Percentiles rank a stretch among this genome's conserved stretches.
These are phyloP conservation scores for Xylariales sp. DNA, from an alignment of 2,329 filamentous ascomycete genomes.

Conservation along the genomic window DNA sequence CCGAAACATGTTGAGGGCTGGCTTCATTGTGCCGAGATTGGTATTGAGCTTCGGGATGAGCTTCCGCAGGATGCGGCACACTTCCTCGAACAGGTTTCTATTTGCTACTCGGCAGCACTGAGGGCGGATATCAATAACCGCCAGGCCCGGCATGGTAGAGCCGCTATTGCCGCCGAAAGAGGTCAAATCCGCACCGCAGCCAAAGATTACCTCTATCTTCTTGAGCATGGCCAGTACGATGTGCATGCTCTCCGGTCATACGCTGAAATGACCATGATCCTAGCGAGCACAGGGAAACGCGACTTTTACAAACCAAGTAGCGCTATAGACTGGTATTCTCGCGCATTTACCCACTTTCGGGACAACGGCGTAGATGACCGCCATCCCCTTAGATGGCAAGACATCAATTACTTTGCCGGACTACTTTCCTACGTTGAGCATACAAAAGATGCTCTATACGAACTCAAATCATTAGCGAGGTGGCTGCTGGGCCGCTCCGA, in stretches of 20 bases:
- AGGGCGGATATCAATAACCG: slow-evolving; percentile 67
- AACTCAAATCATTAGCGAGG: slow-evolving; percentile 78
- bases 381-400: slow-evolving; percentile 74
- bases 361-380: slow-evolving; percentile 50
- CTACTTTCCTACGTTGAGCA: slow-evolving; percentile 75
- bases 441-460: slow-evolving; percentile 73
- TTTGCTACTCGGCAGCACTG: slow-evolving; percentile 70
- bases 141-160: slow-evolving; percentile 70
- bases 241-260: slow-evolving; percentile 66
- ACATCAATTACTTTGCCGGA: slow-evolving; percentile 87
- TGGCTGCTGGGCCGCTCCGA: slow-evolving; percentile 83
- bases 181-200: slow-evolving; percentile 66
- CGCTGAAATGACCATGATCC: slow-evolving; percentile 65
- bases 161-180: slow-evolving; percentile 66
- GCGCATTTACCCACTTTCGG: slow-evolving; percentile 58
- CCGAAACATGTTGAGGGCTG: slow-evolving; percentile 70
- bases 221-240: slow-evolving; percentile 65
- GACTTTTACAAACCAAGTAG: slow-evolving; percentile 50
- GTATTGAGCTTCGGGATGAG: slow-evolving; percentile 60
- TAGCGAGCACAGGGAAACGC: slow-evolving; percentile 60
- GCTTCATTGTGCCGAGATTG: slow-evolving; percentile 69
- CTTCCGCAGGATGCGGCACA: slow-evolving; percentile 59
- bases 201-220: slow-evolving; percentile 65
- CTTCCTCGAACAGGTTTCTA: slow-evolving; percentile 65
- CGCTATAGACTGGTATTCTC: slow-evolving; percentile 62